These are phyloP conservation scores for Jaapia argillacea DNA, from an alignment of 768 basidiomycete genomes.

Conservation along the genomic window DNA sequence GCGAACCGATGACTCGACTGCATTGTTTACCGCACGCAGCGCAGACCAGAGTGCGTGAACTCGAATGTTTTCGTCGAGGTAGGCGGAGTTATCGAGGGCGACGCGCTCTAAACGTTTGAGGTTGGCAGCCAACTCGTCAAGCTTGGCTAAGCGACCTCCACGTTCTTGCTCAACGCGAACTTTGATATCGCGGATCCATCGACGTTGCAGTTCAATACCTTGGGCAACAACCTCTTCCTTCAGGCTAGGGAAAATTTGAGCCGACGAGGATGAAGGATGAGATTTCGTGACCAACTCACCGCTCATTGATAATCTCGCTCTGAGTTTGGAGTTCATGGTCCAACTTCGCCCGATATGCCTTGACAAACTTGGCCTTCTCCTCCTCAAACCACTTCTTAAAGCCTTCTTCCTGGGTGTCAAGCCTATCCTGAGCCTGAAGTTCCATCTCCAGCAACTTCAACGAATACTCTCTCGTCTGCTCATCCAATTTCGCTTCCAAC, in stretches of 20 bases:
- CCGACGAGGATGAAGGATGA: background rate
- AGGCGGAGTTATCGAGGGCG: conserved; percentile 81
- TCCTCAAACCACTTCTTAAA: conserved; percentile 75
- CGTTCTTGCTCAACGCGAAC: conserved; percentile 94
- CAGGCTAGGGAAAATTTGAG: conserved; percentile 43
- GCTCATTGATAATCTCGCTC: conserved; percentile 89
- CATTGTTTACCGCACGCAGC: conserved; percentile 64
- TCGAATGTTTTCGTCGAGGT: conserved; percentile 90
- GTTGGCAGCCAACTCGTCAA: conserved; percentile 85
- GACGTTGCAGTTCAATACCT: conserved; percentile 92
- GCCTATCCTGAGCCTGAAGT: conserved; percentile 77
- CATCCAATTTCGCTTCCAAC: conserved; percentile 60
- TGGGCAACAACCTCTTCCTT: conserved; percentile 94
- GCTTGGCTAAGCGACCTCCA: conserved; percentile 87
- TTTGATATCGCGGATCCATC: conserved; percentile 96
- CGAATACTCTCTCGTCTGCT: conserved; percentile 79
- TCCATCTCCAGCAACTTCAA: conserved; percentile 73
- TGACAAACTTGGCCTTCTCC: conserved; percentile 62
- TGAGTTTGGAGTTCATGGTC: conserved; percentile 80
- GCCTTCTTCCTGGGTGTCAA: conserved; percentile 78
- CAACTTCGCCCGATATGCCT: conserved; percentile 78
- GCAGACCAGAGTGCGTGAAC: conserved; percentile 91
- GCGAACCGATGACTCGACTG: conserved; percentile 54
- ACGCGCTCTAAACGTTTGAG: conserved; percentile 88
- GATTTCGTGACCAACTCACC: conserved; percentile 37